Evolutionary conservation across 164 flowering plant genomes (phyloP).

Genomic region (Cinnamomum chago): DNA sequence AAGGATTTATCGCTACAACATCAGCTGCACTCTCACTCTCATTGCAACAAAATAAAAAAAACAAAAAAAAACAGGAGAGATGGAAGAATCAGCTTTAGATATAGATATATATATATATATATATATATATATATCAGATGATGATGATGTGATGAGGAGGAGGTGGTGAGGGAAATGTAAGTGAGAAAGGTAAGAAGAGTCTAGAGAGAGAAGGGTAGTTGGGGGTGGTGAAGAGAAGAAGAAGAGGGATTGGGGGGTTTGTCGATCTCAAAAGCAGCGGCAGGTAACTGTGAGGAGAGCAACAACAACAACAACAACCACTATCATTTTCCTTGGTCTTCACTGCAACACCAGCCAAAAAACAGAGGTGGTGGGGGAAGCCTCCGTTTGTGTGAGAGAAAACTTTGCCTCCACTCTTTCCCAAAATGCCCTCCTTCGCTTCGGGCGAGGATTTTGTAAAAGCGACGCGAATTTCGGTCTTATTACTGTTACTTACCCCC

Average conservation of each 20-base stretch:
- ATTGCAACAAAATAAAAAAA: constrained; percentile 5
- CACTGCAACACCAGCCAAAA: constrained; percentile 40
- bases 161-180: constrained; percentile 36
- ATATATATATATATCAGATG: constrained; percentile 8
- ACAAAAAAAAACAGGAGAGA: neutral
- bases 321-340: constrained; percentile 57
- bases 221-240: neutral
- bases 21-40: constrained; percentile 15
- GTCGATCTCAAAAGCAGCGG: neutral
- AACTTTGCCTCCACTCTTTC: constrained; percentile 47
- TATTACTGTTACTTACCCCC: neutral
- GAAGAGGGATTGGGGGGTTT: neutral
- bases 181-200: constrained; percentile 13
- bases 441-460: neutral
- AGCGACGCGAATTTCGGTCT: constrained; percentile 1
- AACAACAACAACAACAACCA: constrained; percentile 36
- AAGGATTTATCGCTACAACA: neutral
- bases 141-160: constrained; percentile 15
- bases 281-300: constrained; percentile 12
- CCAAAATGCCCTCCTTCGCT: constrained; percentile 26
- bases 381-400: constrained; percentile 8
- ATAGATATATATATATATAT: too few species aligned
- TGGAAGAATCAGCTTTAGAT: neutral
- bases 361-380: constrained; percentile 8
- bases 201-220: neutral